These are phyloP conservation scores for Cyclanthera cordifolia DNA, from an alignment of 306 rosid genomes.

Conservation along the genomic window DNA sequence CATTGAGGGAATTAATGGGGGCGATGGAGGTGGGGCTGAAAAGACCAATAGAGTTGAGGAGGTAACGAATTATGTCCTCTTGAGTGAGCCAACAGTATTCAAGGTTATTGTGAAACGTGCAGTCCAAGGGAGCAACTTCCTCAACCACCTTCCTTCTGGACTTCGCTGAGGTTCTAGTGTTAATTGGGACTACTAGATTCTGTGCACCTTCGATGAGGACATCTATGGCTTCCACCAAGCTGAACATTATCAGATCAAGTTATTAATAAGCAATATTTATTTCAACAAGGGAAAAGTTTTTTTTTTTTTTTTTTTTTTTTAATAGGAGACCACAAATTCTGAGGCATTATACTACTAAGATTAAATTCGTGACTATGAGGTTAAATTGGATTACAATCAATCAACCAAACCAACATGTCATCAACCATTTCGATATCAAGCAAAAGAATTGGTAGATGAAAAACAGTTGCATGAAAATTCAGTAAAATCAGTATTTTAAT, in stretches of 20 bases:
- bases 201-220: conserved; percentile 55
- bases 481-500: neutral
- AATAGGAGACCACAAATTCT: too few relatives aligned
- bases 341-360: too few relatives aligned
- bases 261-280: neutral
- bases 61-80: conserved; percentile 75
- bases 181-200: conserved; percentile 53
- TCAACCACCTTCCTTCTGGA: conserved; percentile 16
- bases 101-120: conserved; percentile 24
- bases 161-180: conserved; percentile 3
- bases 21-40: conserved; percentile 35
- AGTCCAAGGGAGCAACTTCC: neutral
- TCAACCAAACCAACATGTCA: too few relatives aligned
- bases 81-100: conserved; percentile 79
- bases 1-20: conserved; percentile 42
- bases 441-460: neutral
- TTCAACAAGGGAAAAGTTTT: too few relatives aligned
- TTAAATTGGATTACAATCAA: too few relatives aligned
- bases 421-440: too few relatives aligned
- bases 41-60: conserved; percentile 52
- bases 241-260: conserved; percentile 9
- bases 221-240: conserved; percentile 61
- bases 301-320: too few relatives aligned
- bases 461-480: neutral
- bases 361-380: too few relatives aligned